Evolutionary conservation across 139 green algal genomes (phyloP).

Genomic region (Asterochloris sp.): DNA sequence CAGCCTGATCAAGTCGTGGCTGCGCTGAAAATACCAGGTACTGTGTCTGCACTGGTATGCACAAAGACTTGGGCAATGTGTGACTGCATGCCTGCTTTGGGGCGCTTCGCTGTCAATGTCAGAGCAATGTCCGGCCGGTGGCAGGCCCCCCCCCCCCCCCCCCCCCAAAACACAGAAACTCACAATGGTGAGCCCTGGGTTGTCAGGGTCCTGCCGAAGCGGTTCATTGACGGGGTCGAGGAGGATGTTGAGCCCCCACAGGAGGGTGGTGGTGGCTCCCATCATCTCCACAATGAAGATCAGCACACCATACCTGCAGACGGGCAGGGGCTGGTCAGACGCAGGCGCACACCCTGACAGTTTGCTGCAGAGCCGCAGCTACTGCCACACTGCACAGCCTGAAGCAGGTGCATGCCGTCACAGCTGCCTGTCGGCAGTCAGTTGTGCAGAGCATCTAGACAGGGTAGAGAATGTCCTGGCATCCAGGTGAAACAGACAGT

Average conservation of each 20-base stretch:
- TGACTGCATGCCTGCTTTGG: neutral
- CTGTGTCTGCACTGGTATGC: no score
- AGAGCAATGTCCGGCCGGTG: no score
- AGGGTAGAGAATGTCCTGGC: neutral
- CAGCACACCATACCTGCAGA: slow-evolving; percentile 16
- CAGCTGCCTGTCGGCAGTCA: neutral
- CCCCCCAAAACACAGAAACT: neutral
- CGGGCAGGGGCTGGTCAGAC: neutral
- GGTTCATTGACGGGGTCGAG: slow-evolving; percentile 21
- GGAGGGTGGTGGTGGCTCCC: slow-evolving; percentile 23
- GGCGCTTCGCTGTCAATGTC: neutral
- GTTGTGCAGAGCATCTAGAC: neutral
- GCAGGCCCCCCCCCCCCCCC: no score
- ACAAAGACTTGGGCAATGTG: no score
- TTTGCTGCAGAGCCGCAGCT: neutral
- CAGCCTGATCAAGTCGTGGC: no score
- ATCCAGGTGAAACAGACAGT: no score
- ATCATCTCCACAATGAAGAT: slow-evolving; percentile 28
- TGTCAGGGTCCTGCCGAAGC: slow-evolving; percentile 14
- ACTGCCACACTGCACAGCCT: neutral
- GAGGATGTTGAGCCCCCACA: slow-evolving; percentile 27
- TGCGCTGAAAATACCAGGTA: no score
- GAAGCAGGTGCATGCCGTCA: neutral
- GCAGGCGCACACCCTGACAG: neutral
- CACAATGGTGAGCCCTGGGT: slow-evolving; percentile 21